Evolutionary conservation across 805 yeast species (phyloP), one percentile per base, ranked within the genome.

Genomic region (Metschnikowia proteae): DNA sequence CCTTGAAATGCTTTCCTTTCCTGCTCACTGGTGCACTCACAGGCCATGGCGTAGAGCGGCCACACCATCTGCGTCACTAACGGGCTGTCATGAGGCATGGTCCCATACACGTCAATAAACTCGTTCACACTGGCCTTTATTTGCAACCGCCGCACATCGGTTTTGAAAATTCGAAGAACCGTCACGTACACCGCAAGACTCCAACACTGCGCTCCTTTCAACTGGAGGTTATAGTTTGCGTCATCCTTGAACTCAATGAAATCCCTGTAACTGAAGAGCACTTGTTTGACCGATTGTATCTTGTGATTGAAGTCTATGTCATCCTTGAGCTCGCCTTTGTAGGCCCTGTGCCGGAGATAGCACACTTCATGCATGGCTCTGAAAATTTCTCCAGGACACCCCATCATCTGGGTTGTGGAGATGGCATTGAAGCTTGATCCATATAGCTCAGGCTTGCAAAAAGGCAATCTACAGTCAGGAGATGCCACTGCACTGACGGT

Each of bases 11-110:
- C 50, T 1, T 48, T 38, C 44, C 73, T 56, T 41, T 75, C 76
- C 10, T 54, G 61, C 0, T 46, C 57, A 0, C 70, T 63, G 9
- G 57, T 56, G 46, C 80, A 73, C 49, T 72, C 73, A 43, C 81
- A 66, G 4, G 75, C 79, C 35, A 80, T 65, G 11, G 76, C 76
- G 56, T 75, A 78, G 2, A 80, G 66, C 0, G 84, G 84, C 84
- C 84, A 80, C 4, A 80, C 83, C 84, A 80, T 80, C 55, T 80
- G 84, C 4, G 83, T 79, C 4, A 77, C 75, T 17, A 73, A 61
- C 1, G 83, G 81, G 1, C 79, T 71, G 4, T 60, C 57, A 1
- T 75, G 60, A 13, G 76, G 72, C 72, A 80, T 65, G 0, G 78
- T 63, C 1, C 68, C 66, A 54, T 80, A 79, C 7, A 73, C 71